phyloP scores from a whole-genome alignment of 108 stramenopile genomes.

The Cyclotella choctawhatcheeana region DNA sequence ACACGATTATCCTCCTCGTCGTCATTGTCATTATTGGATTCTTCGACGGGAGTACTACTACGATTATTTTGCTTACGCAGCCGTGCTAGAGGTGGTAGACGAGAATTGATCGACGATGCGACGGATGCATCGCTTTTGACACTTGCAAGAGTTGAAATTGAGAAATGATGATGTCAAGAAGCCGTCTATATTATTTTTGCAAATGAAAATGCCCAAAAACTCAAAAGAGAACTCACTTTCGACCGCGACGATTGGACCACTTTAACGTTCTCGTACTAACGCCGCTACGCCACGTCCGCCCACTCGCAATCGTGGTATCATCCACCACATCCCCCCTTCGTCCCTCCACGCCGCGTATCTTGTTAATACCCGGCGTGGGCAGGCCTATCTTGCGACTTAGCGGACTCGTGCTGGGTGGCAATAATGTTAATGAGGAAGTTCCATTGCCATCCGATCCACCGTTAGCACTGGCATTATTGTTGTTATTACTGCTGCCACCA shows the following conservation, averaged over 20 bases:
- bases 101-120: slow-evolving; percentile 1
- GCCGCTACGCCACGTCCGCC: too few species aligned
- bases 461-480: background rate
- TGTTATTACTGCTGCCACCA: background rate
- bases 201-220: too few species aligned
- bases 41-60: background rate
- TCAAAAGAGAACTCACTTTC: too few species aligned
- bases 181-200: too few species aligned
- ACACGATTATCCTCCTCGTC: background rate
- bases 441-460: too few species aligned
- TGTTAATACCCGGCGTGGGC: background rate
- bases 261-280: too few species aligned
- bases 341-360: background rate
- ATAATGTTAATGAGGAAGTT: too few species aligned
- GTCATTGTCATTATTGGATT: background rate
- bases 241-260: background rate
- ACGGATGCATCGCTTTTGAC: slow-evolving; percentile 3
- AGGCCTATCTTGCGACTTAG: background rate
- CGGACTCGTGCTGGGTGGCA: slow-evolving; percentile 9
- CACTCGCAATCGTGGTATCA: background rate
- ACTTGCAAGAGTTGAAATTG: background rate
- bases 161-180: background rate
- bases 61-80: slow-evolving; percentile 5
- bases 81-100: background rate
- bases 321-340: background rate